Evolutionary conservation across 495 filamentous ascomycete species (phyloP), one percentile per base, ranked within the genome.

Genomic region (Xylaria grammica): DNA sequence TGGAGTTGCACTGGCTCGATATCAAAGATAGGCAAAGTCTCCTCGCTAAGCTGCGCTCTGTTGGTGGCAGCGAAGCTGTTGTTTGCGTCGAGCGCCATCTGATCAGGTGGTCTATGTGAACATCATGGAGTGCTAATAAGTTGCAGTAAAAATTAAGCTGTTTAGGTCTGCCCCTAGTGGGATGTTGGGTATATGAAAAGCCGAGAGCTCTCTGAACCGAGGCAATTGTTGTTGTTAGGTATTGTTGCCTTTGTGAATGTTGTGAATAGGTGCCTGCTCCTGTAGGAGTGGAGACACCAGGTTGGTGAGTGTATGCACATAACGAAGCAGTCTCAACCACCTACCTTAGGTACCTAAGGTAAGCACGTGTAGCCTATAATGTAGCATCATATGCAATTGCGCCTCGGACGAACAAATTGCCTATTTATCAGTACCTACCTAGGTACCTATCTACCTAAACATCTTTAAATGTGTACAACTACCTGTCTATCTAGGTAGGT

Each of bases 1-100:
- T 93, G 91, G 51, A 98, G 90, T 80, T 92, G 87, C 20, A 99
- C 95, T 62, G 82, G 88, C 75, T 94, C 90, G 71, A 98, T 87
- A 71, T 96, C 89, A 82, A 99, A 97, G 76, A 98, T 96, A 65
- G 93, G 91, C 30, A 93, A 82, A 49, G 87, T 78, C 50, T 83
- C 83, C 66, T 88, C 85, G 40, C 82, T 76, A 54, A 89, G 78
- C 69, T 38, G 42, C 20, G 78, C 72, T 65, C 73, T 74, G 64
- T 76, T 77, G 34, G 80, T 77, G 62, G 80, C 78, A 48, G 69
- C 74, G 66, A 84, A 84, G 77, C 85, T 84, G 72, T 76, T 81
- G 62, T 78, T 78, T 64, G 79, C 72, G 60, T 82, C 77, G 67
- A 81, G 74, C 70, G 81, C 75, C 81, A 83, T 83, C 52, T 60